Base-by-base conservation (phyloP, 2,329 filamentous ascomycete genomes). In the Penicillium vulpinum region DNA sequence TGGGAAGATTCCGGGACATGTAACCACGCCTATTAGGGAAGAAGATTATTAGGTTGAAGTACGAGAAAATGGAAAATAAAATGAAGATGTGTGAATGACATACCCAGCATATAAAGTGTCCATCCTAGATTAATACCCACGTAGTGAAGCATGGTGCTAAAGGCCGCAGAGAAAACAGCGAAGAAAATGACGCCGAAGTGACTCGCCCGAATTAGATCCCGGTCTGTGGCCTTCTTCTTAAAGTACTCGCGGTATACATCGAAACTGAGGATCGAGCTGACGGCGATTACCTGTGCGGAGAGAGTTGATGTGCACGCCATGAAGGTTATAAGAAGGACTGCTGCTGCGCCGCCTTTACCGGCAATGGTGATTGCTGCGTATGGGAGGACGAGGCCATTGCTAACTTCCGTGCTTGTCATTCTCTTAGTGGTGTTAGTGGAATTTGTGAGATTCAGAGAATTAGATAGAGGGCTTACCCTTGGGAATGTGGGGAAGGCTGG, bases 401-500 rank as follows among this genome's bases (percentile, higher is more conserved):
- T 71, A 13, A 77, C 70, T 60, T 76, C 73, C 0, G 66, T 65
- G 0, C 69, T 54, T 2, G 73, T 75, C 74, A 77, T 77, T 43
- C 73, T 61, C 70, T 73, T 18, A 15, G 2, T 2, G 3, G 5
- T n/a, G 9, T 41, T 51, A 33, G 11, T 24, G 4, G 2, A 5
- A 35, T 8, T 8, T 6, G 13, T 21, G 36, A 6, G 18, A 15
- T 39, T 7, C 4, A 21, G 10, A 13, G 11, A 39, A n/a, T n/a
- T n/a, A n/a, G 18, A 11, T 15, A 21, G 18, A 22, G 11, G 21
- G 5, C 69, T 58, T 58, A 74, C 73, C 5, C 78, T 65, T 3
- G 83, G 83, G 45, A 79, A 85, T 0, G 81, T 85, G 0, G 83
- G 83, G 52, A 84, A 85, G 0, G 74, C 71, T 0, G 80, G 74